Evolutionary conservation across 1,284 basidiomycete genomes (phyloP).

Genomic region (Grifola frondosa): DNA sequence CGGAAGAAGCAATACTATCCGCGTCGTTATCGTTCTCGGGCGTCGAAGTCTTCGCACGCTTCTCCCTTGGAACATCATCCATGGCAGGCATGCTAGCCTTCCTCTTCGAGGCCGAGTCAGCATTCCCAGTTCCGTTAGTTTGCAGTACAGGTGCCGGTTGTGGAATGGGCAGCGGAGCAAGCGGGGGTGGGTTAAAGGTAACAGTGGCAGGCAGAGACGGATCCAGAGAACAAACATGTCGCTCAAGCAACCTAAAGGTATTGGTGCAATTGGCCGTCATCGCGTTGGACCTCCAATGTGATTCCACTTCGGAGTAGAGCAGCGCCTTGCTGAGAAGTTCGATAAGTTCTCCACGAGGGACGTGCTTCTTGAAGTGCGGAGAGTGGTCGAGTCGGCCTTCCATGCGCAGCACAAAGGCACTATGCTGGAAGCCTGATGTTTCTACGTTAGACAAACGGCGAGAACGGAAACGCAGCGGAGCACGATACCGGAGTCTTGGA

Average conservation of each 20-base stretch:
- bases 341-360: slow-evolving; percentile 80
- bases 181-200: slow-evolving; percentile 15
- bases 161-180: slow-evolving; percentile 4
- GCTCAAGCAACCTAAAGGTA: slow-evolving; percentile 68
- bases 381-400: slow-evolving; percentile 72
- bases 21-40: slow-evolving; percentile 26
- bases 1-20: slow-evolving; percentile 23
- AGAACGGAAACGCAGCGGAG: neutral
- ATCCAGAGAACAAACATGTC: slow-evolving; percentile 62
- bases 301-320: slow-evolving; percentile 81
- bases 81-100: slow-evolving; percentile 28
- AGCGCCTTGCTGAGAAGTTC: slow-evolving; percentile 80
- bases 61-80: slow-evolving; percentile 30
- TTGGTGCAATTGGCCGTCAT: slow-evolving; percentile 63
- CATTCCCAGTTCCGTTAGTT: slow-evolving; percentile 4
- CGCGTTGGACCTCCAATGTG: slow-evolving; percentile 66
- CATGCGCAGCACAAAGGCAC: slow-evolving; percentile 70
- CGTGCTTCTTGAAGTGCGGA: slow-evolving; percentile 62
- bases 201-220: slow-evolving; percentile 20
- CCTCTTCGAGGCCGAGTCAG: slow-evolving; percentile 27
- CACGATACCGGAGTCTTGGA: slow-evolving; percentile 70
- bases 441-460: neutral
- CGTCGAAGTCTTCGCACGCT: slow-evolving; percentile 28
- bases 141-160: neutral
- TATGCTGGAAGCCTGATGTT: slow-evolving; percentile 68